Percentiles rank a stretch among this genome's conserved stretches.
phyloP scores from a whole-genome alignment of 345 rosid species.

The Syzygium aqueum region DNA sequence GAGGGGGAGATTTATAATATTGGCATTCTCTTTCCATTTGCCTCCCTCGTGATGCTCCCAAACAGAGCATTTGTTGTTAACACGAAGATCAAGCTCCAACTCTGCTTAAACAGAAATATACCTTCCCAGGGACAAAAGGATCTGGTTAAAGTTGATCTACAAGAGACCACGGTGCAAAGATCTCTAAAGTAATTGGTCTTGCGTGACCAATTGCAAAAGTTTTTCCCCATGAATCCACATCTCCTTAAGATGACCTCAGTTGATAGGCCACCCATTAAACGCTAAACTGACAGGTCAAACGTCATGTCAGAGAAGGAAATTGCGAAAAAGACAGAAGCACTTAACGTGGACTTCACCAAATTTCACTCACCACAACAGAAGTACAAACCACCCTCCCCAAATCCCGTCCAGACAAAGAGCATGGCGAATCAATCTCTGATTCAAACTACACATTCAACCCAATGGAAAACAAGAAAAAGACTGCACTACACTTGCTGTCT shows the following conservation, averaged over 20 bases:
- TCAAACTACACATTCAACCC: neutral
- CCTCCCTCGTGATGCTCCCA: neutral
- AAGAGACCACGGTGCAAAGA: neutral
- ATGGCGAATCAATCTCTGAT: neutral
- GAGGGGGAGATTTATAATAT: neutral
- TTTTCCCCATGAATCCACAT: neutral
- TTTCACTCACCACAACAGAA: neutral
- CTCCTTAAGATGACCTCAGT: slow-evolving; percentile 1
- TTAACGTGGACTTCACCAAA: neutral
- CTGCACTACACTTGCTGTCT: neutral
- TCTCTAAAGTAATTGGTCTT: neutral
- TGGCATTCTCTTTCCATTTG: neutral
- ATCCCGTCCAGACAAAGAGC: neutral
- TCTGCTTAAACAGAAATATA: neutral
- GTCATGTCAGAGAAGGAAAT: neutral
- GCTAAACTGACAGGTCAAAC: slow-evolving; percentile 4
- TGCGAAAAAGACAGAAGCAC: neutral
- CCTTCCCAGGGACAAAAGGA: neutral
- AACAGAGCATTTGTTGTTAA: neutral
- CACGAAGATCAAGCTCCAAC: neutral
- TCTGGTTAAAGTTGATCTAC: neutral
- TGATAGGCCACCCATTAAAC: slow-evolving; percentile 4
- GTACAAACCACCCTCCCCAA: neutral
- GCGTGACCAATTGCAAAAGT: neutral
- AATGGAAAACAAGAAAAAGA: neutral